Evolutionary conservation across 257 asterid species (phyloP), one percentile per base, ranked within the genome.

Genomic region (Asclepias syriaca): DNA sequence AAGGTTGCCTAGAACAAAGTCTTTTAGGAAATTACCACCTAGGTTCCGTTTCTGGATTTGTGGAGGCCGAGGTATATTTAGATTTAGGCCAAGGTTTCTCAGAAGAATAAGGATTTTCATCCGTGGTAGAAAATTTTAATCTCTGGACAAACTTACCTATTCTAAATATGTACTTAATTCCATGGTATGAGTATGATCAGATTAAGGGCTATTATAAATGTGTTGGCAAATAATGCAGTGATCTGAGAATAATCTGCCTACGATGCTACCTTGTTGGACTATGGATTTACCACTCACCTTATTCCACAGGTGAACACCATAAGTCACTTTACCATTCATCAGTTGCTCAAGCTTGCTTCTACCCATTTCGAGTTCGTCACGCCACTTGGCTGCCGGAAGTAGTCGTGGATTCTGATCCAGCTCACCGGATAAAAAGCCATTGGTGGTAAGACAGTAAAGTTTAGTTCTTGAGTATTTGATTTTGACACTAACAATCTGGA

Each of bases 241-340:
- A 13, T 81, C 65, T 68, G 84, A 82, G 34, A 90, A 50, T 77
- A 92, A 77, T 70, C 84, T 84, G 49, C 75, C 82, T 39, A 88
- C 66, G 43, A 90, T 75, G 55, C 98, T 92, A 21, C 97, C 97
- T 69, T 87, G 80, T 80, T 87, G 96, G 82, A 92, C 87, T 79
- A 56, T 69, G 24, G 81, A 40, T 50, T 58, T 65, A 1, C 77
- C 83, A 74, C 85, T 90, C 64, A 75, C 77, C 43, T 76, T 87
- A 59, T 90, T 90, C 98, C 98, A 92, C 81, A 92, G 71, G 74
- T 92, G 96, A 45, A 92, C 81, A 29, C 92, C 96, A 65, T 84
- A 88, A 16, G 82, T 77, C 48, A 0, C 48, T 57, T 72, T 79
- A 71, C 48, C 69, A 69, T 7, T 74, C 0, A 89, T 74, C 0